A percentile compares a stretch with the other conserved stretches of the same genome.
Conservation (phyloP, 305 asterid genomes). For the Fraxinus sp. region DNA sequence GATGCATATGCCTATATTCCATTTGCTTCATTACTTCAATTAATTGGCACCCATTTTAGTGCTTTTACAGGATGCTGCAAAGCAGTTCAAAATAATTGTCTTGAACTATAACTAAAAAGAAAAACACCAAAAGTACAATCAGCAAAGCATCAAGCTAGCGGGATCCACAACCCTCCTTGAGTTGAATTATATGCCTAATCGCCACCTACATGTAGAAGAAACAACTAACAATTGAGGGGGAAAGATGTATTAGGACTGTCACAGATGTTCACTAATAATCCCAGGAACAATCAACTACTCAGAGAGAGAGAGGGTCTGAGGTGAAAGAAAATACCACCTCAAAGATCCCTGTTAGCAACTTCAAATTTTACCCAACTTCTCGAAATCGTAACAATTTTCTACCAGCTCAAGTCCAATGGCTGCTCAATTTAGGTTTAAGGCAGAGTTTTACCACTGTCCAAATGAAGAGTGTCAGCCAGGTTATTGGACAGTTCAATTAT, state of each 20-base stretch:
- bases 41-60: conserved; percentile 41
- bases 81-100: conserved; percentile 49
- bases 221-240: conserved; percentile 29
- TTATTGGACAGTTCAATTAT: conserved; percentile 74
- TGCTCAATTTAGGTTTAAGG: conserved; percentile 52
- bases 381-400: conserved; percentile 31
- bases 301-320: conserved; percentile 18
- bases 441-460: conserved; percentile 60
- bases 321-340: conserved; percentile 54
- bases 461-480: conserved; percentile 62
- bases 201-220: conserved; percentile 37
- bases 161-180: conserved; percentile 37
- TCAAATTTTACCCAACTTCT: conserved; percentile 28
- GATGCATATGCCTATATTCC: neutral
- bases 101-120: conserved; percentile 34
- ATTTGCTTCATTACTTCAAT: conserved; percentile 43
- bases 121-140: conserved; percentile 36
- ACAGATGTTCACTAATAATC: conserved; percentile 35
- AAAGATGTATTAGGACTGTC: conserved; percentile 31
- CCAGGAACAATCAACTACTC: conserved; percentile 42
- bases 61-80: conserved; percentile 48
- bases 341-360: conserved; percentile 40
- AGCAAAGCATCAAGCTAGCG: conserved; percentile 34
- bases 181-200: conserved; percentile 33
- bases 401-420: conserved; percentile 21